Percentiles rank a stretch among this genome's conserved stretches.
Evolutionary conservation across 306 rosid species (phyloP).

Genomic region (Cucumis sativus): Cucumber_9930_V3 NC_026656.2:848501-849000

Average conservation of each 20-base stretch:
- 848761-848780: background rate
- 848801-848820: too few relatives aligned
- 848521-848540: too few relatives aligned
- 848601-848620: background rate
- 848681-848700: background rate
- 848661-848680: background rate
- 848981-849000: too few relatives aligned
- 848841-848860: too few relatives aligned
- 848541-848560: background rate
- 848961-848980: too few relatives aligned
- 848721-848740: background rate
- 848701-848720: background rate
- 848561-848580: background rate
- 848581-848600: background rate
- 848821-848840: too few relatives aligned
- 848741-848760: background rate
- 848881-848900: too few relatives aligned
- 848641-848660: background rate
- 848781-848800: background rate
- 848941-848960: too few relatives aligned
- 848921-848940: too few relatives aligned
- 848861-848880: too few relatives aligned
- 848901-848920: too few relatives aligned
- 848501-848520: too few relatives aligned
- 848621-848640: background rate